Conservation (phyloP, 2,329 filamentous ascomycete genomes). For the Fusarium hainanense region DNA sequence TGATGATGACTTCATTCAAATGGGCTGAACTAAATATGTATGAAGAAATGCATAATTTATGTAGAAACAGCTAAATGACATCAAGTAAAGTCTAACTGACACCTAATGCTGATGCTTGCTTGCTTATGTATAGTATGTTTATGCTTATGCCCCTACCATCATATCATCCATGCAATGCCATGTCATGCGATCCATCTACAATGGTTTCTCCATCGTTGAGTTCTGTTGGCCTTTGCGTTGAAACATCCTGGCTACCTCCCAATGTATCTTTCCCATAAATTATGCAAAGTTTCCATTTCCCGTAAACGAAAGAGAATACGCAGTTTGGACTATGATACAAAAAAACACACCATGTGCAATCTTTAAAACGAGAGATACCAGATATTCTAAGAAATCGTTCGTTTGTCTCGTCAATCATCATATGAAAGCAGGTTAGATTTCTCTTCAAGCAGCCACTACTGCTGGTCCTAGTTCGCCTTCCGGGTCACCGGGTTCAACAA, state of each 20-base stretch:
- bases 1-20: conserved; percentile 11
- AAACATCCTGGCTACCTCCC: neutral
- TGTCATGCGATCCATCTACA: conserved; percentile 22
- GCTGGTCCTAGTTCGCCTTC: conserved; percentile 47
- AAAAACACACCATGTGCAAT: conserved; percentile 11
- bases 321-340: conserved; percentile 15
- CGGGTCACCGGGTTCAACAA: conserved; percentile 58
- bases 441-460: conserved; percentile 10
- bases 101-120: conserved; percentile 15
- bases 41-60: conserved; percentile 8
- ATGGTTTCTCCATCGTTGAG: conserved; percentile 10
- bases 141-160: conserved; percentile 27
- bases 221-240: conserved; percentile 36
- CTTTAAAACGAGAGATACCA: conserved; percentile 19
- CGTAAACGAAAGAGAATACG: conserved; percentile 11
- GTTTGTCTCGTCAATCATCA: conserved; percentile 20
- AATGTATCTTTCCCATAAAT: neutral
- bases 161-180: conserved; percentile 13
- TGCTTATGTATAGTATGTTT: neutral
- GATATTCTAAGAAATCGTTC: conserved; percentile 10
- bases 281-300: conserved; percentile 13
- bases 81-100: conserved; percentile 2
- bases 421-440: neutral
- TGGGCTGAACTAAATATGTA: neutral
- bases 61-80: conserved; percentile 11